A percentile compares a stretch with the other conserved stretches of the same genome.
phyloP scores from a whole-genome alignment of 2,329 filamentous ascomycete genomes.

The Aureobasidium mangrovei region DNA sequence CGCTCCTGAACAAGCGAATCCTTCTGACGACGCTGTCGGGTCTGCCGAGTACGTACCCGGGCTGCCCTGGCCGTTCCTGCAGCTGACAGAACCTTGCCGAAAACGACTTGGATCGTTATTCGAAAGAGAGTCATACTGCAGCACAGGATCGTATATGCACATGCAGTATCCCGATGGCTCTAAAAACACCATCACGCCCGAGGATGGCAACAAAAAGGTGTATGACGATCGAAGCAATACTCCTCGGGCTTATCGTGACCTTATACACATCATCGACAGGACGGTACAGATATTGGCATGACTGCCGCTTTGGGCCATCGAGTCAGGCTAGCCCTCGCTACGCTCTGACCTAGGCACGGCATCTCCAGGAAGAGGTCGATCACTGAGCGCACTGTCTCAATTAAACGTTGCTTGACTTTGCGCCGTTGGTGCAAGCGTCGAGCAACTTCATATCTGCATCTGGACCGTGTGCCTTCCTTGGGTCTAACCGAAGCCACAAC shows the following conservation, averaged over 20 bases:
- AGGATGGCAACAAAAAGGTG: not conserved
- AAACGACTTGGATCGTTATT: not conserved
- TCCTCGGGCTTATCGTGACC: not conserved
- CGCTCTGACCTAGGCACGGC: conserved; percentile 3
- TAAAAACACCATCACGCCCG: not conserved
- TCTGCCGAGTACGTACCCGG: not conserved
- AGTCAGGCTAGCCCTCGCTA: conserved; percentile 2
- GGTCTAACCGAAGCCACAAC: conserved; percentile 10
- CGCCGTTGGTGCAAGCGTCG: conserved; percentile 10
- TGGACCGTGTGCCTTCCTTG: conserved; percentile 1
- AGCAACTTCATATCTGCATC: conserved; percentile 8
- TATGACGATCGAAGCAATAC: conserved; percentile 7
- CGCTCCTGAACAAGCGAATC: not conserved
- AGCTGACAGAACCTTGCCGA: conserved; percentile 11
- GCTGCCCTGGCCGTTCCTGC: not conserved
- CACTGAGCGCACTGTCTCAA: conserved; percentile 6
- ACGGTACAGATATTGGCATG: conserved; percentile 1
- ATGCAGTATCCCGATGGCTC: not conserved
- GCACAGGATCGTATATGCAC: not conserved
- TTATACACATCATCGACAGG: not conserved
- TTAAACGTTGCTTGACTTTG: conserved; percentile 3
- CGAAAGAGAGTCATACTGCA: not conserved
- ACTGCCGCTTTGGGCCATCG: not conserved
- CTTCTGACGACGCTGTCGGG: not conserved
- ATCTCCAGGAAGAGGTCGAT: conserved; percentile 7